Conservation (phyloP, 2,329 filamentous ascomycete species). For the Fusarium newnesense region DNA sequence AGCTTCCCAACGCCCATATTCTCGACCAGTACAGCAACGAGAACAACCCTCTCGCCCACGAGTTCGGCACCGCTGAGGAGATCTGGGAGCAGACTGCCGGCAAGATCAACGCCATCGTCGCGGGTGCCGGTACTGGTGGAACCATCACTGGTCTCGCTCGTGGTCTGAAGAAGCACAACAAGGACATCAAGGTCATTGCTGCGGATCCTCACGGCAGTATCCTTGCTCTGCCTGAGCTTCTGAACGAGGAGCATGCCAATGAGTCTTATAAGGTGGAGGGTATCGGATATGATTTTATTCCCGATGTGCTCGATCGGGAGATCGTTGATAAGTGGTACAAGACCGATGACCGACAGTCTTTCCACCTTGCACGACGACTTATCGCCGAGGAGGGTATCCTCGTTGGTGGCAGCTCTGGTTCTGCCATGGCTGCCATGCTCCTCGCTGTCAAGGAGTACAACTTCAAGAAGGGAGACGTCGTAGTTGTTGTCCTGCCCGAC, state of each 20-base stretch:
- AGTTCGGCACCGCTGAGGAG: slow-evolving; percentile 93
- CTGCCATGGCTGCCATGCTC: slow-evolving; percentile 85
- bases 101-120: slow-evolving; percentile 83
- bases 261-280: slow-evolving; percentile 97
- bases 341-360: slow-evolving; percentile 92
- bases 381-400: slow-evolving; percentile 95
- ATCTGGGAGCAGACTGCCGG: slow-evolving; percentile 93
- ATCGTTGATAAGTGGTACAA: slow-evolving; percentile 97
- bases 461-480: slow-evolving; percentile 84
- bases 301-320: slow-evolving; percentile 86
- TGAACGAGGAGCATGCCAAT: slow-evolving; percentile 85
- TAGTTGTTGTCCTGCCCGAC: slow-evolving; percentile 93
- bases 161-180: slow-evolving; percentile 88
- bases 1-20: slow-evolving; percentile 96
- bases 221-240: slow-evolving; percentile 79
- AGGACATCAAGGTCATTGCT: slow-evolving; percentile 86
- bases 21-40: slow-evolving; percentile 94
- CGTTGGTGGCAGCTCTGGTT: slow-evolving; percentile 92
- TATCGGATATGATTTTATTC: slow-evolving; percentile 98
- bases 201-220: slow-evolving; percentile 95
- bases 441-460: slow-evolving; percentile 79
- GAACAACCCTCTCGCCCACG: slow-evolving; percentile 94
- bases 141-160: slow-evolving; percentile 91
- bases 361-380: slow-evolving; percentile 86
- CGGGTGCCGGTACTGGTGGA: slow-evolving; percentile 93